A percentile compares a stretch with the other conserved stretches of the same genome.
Evolutionary conservation across 495 filamentous ascomycete genomes (phyloP).

Genomic region (Penicillium bialowiezense): DNA sequence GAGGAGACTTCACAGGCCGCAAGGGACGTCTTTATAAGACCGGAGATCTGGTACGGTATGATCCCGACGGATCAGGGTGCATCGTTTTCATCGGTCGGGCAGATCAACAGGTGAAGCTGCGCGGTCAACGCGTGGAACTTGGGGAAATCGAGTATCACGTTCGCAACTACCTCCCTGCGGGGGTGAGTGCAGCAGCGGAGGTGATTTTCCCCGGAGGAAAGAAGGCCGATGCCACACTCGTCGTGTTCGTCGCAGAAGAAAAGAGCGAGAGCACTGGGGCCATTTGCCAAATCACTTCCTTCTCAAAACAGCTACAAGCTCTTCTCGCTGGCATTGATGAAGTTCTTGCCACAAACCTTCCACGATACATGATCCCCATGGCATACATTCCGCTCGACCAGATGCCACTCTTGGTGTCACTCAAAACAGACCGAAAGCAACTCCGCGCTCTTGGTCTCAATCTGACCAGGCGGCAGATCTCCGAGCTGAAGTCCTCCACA

Average conservation of each 20-base stretch:
- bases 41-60: constrained; percentile 17
- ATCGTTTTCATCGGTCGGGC: constrained; percentile 11
- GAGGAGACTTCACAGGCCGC: constrained; percentile 1
- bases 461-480: not conserved
- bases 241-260: constrained; percentile 7
- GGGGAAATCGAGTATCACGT: constrained; percentile 30
- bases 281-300: not conserved
- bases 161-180: not conserved
- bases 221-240: not conserved
- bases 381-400: constrained; percentile 43
- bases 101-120: constrained; percentile 25
- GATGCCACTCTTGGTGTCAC: constrained; percentile 46
- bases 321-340: constrained; percentile 2
- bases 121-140: constrained; percentile 39
- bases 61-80: constrained; percentile 8
- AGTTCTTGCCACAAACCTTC: constrained; percentile 38
- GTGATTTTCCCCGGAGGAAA: constrained; percentile 1
- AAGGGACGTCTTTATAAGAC: constrained; percentile 20
- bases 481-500: not conserved
- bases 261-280: not conserved
- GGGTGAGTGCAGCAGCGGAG: not conserved
- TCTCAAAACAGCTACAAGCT: not conserved
- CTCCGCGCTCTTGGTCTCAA: constrained; percentile 17
- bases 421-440: constrained; percentile 51
- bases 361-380: constrained; percentile 48